Conservation (phyloP, 2,329 filamentous ascomycete species). For the Aspergillus costaricaensis region DNA sequence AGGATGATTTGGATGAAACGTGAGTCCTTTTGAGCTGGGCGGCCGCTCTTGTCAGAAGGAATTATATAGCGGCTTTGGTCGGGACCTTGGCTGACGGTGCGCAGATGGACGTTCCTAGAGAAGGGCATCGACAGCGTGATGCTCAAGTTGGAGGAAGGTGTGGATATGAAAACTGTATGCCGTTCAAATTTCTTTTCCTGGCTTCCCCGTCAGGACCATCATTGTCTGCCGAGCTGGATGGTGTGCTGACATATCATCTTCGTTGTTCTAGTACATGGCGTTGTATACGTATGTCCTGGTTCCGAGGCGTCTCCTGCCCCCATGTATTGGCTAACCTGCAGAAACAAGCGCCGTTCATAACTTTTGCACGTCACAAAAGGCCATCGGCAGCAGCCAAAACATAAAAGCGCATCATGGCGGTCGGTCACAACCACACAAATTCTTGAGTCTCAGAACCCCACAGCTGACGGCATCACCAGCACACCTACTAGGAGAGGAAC, state of each 20-base stretch:
- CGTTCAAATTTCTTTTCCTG: not conserved
- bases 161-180: slow-evolving; percentile 84
- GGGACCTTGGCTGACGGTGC: slow-evolving; percentile 21
- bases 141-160: slow-evolving; percentile 84
- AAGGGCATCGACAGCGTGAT: slow-evolving; percentile 89
- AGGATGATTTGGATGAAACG: slow-evolving; percentile 64
- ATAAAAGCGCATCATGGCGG: slow-evolving; percentile 70
- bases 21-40: slow-evolving; percentile 42
- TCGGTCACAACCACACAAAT: slow-evolving; percentile 36
- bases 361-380: slow-evolving; percentile 98
- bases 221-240: not conserved
- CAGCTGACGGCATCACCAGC: slow-evolving; percentile 55
- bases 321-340: slow-evolving; percentile 13
- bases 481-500: slow-evolving; percentile 90
- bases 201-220: not conserved
- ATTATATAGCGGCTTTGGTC: not conserved
- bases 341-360: slow-evolving; percentile 80
- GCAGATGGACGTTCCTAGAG: slow-evolving; percentile 87
- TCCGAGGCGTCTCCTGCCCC: not conserved
- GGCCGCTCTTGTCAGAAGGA: not conserved
- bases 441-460: not conserved
- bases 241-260: slow-evolving; percentile 19
- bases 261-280: slow-evolving; percentile 74
- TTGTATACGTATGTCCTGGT: slow-evolving; percentile 72
- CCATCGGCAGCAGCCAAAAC: slow-evolving; percentile 62